A percentile compares a stretch with the other conserved stretches of the same genome.
These are phyloP conservation scores for Blastocystis sp. DNA, from an alignment of 352 stramenopile genomes.

Conservation along the genomic window DNA sequence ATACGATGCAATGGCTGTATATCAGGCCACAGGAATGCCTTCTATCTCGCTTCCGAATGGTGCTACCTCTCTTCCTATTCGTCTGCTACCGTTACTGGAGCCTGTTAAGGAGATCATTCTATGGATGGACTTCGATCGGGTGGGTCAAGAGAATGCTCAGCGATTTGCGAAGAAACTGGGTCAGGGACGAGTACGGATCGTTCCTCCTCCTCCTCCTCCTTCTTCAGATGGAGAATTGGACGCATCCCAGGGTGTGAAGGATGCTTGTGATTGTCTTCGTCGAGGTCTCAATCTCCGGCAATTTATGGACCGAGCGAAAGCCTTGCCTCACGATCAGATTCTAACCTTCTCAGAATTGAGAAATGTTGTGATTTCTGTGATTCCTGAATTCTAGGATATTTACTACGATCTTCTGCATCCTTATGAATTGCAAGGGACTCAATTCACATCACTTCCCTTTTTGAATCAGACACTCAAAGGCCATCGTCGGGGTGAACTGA, in stretches of 20 bases:
- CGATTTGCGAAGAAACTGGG: conserved; percentile 92
- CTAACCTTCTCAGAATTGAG: conserved; percentile 83
- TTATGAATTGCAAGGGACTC: conserved; percentile 80
- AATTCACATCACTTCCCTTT: conserved; percentile 82
- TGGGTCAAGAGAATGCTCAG: conserved; percentile 83
- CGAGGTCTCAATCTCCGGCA: conserved; percentile 77
- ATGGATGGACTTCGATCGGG: conserved; percentile 94
- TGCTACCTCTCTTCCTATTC: conserved; percentile 84
- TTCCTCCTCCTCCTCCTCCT: conserved; percentile 40
- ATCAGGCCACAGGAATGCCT: conserved; percentile 83
- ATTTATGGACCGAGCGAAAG: conserved; percentile 75
- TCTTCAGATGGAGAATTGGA: conserved; percentile 54
- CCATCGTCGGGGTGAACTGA: conserved; percentile 90
- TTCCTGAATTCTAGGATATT: conserved; percentile 68
- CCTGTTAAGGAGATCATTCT: conserved; percentile 91
- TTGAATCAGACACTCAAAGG: conserved; percentile 92
- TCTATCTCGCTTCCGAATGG: conserved; percentile 92
- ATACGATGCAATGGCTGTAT: conserved; percentile 90
- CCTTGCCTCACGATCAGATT: conserved; percentile 83
- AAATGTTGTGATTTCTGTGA: conserved; percentile 65
- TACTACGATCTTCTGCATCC: conserved; percentile 88
- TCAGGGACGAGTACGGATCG: conserved; percentile 68
- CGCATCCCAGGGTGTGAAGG: conserved; percentile 75
- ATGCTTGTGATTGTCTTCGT: conserved; percentile 93
- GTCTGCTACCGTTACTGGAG: conserved; percentile 87